Evolutionary conservation across 441 rosid genomes (phyloP).

Genomic region (Adansonia grandidieri): DNA sequence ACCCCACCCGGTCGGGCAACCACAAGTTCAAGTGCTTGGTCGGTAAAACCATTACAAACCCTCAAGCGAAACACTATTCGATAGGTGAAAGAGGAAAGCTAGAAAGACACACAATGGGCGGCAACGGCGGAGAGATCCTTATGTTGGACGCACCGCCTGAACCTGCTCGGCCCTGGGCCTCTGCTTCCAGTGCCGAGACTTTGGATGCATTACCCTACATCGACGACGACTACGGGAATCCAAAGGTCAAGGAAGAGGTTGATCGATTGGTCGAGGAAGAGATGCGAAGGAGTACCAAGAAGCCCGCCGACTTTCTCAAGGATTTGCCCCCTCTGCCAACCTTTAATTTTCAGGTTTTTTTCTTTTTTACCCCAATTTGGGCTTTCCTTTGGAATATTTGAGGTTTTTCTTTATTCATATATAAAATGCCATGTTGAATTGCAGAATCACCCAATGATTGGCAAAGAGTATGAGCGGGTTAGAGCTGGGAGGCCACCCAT

Average conservation of each 20-base stretch:
- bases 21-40: neutral
- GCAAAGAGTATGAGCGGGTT: constrained; percentile 89
- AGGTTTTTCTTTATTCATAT: constrained; percentile 25
- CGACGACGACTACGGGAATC: constrained; percentile 88
- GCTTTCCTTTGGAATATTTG: neutral
- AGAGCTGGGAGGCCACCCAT: constrained; percentile 90
- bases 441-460: constrained; percentile 82
- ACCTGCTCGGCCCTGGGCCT: constrained; percentile 67
- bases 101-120: constrained; percentile 36
- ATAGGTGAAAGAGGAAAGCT: neutral
- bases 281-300: constrained; percentile 90
- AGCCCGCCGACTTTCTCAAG: constrained; percentile 84
- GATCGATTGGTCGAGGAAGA: constrained; percentile 90
- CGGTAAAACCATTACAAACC: neutral
- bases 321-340: constrained; percentile 76
- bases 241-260: constrained; percentile 74
- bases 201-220: constrained; percentile 95
- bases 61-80: neutral
- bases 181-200: constrained; percentile 62
- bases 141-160: constrained; percentile 89
- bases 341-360: constrained; percentile 50
- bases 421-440: constrained; percentile 19
- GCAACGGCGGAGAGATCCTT: constrained; percentile 55
- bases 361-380: neutral
- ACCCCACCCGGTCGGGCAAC: too few relatives aligned